Evolutionary conservation across 176 grass and related monocot genomes (phyloP).

Genomic region (Tillandsia leiboldiana): DNA sequence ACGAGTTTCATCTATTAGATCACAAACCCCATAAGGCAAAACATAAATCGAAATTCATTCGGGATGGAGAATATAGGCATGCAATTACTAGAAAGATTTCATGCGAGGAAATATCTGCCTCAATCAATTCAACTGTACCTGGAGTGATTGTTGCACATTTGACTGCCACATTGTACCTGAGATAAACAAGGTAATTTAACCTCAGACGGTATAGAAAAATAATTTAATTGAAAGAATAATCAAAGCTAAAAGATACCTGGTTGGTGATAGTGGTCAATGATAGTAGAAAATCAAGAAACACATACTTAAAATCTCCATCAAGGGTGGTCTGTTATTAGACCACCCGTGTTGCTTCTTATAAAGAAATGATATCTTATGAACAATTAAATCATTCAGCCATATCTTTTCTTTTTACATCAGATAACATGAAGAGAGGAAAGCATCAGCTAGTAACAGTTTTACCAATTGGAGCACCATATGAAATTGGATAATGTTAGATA

Average conservation of each 20-base stretch:
- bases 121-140: constrained; percentile 29
- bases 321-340: too few relatives aligned
- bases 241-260: not conserved
- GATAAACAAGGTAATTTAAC: constrained; percentile 19
- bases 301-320: too few relatives aligned
- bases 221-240: not conserved
- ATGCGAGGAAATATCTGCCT: not conserved
- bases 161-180: constrained; percentile 70
- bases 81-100: not conserved
- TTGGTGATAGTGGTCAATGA: not conserved
- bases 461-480: not conserved
- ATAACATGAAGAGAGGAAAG: not conserved
- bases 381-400: not conserved
- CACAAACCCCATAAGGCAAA: not conserved
- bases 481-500: not conserved
- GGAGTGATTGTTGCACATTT: constrained; percentile 83
- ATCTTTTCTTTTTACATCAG: not conserved
- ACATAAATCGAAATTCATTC: not conserved
- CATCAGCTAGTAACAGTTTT: not conserved
- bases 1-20: constrained; percentile 61
- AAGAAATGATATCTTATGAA: not conserved
- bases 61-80: not conserved
- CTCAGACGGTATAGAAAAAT: not conserved
- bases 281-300: not conserved
- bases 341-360: not conserved